These are phyloP conservation scores for Paraphoma chrysanthemicola DNA, from an alignment of 2,329 filamentous ascomycete genomes.

Conservation along the genomic window DNA sequence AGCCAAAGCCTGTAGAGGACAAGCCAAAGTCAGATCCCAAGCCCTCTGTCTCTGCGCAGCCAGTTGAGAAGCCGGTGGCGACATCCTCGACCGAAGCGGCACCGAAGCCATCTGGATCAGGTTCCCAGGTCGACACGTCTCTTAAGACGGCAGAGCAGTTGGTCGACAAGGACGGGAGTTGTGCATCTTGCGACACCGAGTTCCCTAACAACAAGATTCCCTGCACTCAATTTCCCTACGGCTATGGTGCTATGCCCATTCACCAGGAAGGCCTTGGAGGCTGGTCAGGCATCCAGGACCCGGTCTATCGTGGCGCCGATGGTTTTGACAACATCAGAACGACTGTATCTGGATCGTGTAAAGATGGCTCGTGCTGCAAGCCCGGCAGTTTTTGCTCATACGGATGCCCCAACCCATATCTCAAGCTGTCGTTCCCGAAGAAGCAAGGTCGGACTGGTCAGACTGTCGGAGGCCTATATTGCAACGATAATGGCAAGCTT, in stretches of 20 bases:
- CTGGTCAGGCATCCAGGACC: slow-evolving; percentile 80
- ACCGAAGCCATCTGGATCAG: slow-evolving; percentile 7
- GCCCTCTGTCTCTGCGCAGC: not conserved
- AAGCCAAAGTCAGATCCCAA: slow-evolving; percentile 3
- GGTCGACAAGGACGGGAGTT: slow-evolving; percentile 30
- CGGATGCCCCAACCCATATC: slow-evolving; percentile 86
- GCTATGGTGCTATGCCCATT: slow-evolving; percentile 79
- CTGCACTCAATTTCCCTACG: slow-evolving; percentile 77
- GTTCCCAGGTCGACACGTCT: slow-evolving; percentile 21
- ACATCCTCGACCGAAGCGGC: slow-evolving; percentile 7
- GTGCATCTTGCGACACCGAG: slow-evolving; percentile 64
- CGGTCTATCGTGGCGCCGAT: slow-evolving; percentile 37
- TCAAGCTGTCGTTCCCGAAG: slow-evolving; percentile 88
- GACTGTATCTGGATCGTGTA: slow-evolving; percentile 67
- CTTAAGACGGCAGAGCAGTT: slow-evolving; percentile 21
- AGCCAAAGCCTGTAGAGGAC: not conserved
- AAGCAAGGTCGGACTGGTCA: slow-evolving; percentile 80
- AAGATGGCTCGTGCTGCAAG: slow-evolving; percentile 64
- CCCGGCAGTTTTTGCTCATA: slow-evolving; percentile 83
- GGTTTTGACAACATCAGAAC: slow-evolving; percentile 65
- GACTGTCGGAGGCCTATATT: slow-evolving; percentile 87
- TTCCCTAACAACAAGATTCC: slow-evolving; percentile 79
- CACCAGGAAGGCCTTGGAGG: slow-evolving; percentile 73
- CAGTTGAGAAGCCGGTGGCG: slow-evolving; percentile 18
- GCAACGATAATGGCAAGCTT: slow-evolving; percentile 77